Base-by-base conservation (phyloP, 768 basidiomycete species). In the Cyathus striatus region DNA sequence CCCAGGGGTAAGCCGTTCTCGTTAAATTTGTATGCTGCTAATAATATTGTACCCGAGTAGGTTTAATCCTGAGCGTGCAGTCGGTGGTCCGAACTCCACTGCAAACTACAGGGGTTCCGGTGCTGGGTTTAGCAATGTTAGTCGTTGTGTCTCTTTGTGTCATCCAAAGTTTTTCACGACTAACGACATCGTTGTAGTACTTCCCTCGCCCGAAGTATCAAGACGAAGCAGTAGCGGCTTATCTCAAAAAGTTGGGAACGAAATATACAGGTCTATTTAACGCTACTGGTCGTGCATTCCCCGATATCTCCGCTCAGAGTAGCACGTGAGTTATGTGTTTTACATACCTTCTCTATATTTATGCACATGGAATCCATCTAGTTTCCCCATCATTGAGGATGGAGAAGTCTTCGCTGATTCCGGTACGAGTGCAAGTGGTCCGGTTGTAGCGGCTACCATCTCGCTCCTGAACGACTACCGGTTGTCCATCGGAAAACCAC, bases 351-450 rank as follows among this genome's bases (percentile, higher is more conserved):
- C n/a, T n/a, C n/a, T n/a, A n/a, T n/a, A n/a, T n/a, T n/a, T n/a
- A n/a, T n/a, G n/a, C n/a, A n/a, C n/a, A n/a, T n/a, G n/a, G n/a
- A 17, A 23, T 17, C n/a, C n/a, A n/a, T n/a, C n/a, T 16, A 39
- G 26, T 23, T 25, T 51, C 23, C 40, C 40, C 42, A 56, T 75
- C 26, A 49, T 65, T 51, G 50, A 59, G 34, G 41, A 47, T 22
- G 70, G 69, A 2, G 2, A 38, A 13, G 0, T 44, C 7, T 24
- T 6, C 14, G 32, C 39, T 3, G 53, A 65, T 23, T 57, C 41
- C 1, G 78, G 78, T 25, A 78, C 76, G 5, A 74, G 72, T 14
- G 66, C 67, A 2, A 25, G 73, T 0, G 35, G 66, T 7, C 75
- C 76, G 0, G 63, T 69, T 1, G 69, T 78, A 44, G 65, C 72